A percentile compares a stretch with the other conserved stretches of the same genome.
phyloP scores from a whole-genome alignment of 1,284 basidiomycete species.

The Cutaneotrichosporon cutaneum region DNA sequence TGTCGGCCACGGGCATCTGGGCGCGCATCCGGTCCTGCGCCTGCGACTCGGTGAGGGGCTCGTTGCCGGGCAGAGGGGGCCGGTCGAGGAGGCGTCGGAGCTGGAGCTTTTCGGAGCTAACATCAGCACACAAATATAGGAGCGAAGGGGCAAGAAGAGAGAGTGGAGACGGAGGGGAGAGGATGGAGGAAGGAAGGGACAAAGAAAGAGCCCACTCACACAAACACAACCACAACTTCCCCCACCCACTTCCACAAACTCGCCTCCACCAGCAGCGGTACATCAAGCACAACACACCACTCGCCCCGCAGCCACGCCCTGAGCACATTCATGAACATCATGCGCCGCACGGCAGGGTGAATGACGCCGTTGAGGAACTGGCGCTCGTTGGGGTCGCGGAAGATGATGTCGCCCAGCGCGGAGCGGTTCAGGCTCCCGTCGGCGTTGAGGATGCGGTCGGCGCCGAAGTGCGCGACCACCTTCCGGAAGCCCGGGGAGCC shows the following conservation, averaged over 20 bases:
- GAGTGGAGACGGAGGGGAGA: neutral
- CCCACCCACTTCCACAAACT: conserved; percentile 83
- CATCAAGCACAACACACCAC: conserved; percentile 79
- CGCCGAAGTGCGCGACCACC: conserved; percentile 72
- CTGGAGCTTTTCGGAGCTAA: conserved; percentile 62
- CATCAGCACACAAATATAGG: no score
- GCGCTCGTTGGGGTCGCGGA: conserved; percentile 71
- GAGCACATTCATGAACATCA: conserved; percentile 70
- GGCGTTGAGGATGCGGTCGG: conserved; percentile 60
- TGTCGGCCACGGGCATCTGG: conserved; percentile 76
- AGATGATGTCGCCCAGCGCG: conserved; percentile 80
- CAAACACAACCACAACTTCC: conserved; percentile 78
- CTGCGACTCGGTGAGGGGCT: conserved; percentile 55
- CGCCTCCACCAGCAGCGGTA: conserved; percentile 90
- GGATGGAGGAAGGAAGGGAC: neutral
- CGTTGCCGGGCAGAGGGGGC: conserved; percentile 56
- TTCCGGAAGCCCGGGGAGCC: conserved; percentile 70
- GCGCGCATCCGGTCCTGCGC: conserved; percentile 73
- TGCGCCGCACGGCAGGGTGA: conserved; percentile 79
- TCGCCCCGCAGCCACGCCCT: conserved; percentile 74
- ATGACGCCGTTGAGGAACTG: conserved; percentile 78
- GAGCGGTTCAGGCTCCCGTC: conserved; percentile 78
- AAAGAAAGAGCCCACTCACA: conserved; percentile 50
- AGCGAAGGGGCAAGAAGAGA: conserved; percentile 42
- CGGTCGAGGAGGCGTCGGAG: conserved; percentile 73